These are phyloP conservation scores for Globisporangium radiosum DNA, from an alignment of 352 stramenopile species.

Conservation along the genomic window DNA sequence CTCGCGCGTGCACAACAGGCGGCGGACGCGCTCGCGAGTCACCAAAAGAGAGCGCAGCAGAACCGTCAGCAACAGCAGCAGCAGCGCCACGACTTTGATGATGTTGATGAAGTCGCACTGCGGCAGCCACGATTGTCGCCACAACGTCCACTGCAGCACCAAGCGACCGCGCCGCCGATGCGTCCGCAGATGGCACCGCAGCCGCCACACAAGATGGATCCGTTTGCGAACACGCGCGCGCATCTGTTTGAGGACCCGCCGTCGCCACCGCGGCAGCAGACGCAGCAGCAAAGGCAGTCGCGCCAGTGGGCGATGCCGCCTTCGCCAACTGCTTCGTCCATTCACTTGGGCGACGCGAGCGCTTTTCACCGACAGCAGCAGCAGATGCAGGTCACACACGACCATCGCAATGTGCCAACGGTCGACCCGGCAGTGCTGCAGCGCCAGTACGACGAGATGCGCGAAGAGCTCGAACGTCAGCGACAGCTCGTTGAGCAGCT, in stretches of 20 bases:
- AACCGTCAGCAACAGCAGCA: slow-evolving; percentile 24
- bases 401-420: neutral
- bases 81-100: neutral
- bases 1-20: slow-evolving; percentile 29
- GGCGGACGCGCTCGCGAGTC: slow-evolving; percentile 20
- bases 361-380: neutral
- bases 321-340: neutral
- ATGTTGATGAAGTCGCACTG: neutral
- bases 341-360: neutral
- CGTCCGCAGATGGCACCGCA: neutral
- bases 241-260: slow-evolving; percentile 39
- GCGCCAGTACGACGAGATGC: slow-evolving; percentile 52
- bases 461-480: slow-evolving; percentile 36
- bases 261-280: neutral
- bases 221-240: slow-evolving; percentile 44
- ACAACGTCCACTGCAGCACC: slow-evolving; percentile 4
- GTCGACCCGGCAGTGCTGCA: slow-evolving; percentile 20
- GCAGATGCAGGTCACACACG: neutral
- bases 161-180: neutral
- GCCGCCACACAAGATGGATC: slow-evolving; percentile 19
- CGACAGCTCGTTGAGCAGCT: slow-evolving; percentile 53
- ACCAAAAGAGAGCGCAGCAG: slow-evolving; percentile 30
- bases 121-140: slow-evolving; percentile 4
- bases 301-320: neutral
- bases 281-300: neutral